Evolutionary conservation across 2,329 filamentous ascomycete species (phyloP), one percentile per base, ranked within the genome.

Genomic region (Mycosphaerella arachidis): DNA sequence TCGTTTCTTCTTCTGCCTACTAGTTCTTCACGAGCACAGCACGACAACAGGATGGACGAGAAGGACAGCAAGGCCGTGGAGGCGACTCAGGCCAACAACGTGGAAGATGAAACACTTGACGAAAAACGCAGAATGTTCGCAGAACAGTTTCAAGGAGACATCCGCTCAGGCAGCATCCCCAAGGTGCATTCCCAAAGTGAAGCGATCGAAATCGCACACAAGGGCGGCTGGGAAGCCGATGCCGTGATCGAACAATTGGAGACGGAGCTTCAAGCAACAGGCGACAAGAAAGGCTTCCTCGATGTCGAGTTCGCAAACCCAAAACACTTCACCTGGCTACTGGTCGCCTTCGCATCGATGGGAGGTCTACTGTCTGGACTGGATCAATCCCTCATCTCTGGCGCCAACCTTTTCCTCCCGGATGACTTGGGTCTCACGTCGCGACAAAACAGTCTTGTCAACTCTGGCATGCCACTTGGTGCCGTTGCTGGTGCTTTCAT

Each of bases 321-420:
- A 0, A 82, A 78, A 56, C 74, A 85, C 68, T 91, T 89, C 71
- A 90, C 87, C 29, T 88, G 82, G 77, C 74, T 88, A 16, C 79
- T 89, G 13, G 86, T 89, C 48, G 84, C 81, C 1, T 90, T 90
- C 66, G 87, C 87, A n/a, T 88, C 85, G 16, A 88, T 90, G 85
- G 87, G 88, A 53, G 88, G 88, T 70, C 76, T 91, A 24, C 81
- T 90, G 0, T 89, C 86, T 1, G 88, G 88, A 61, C 79, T 91
- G 20, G 88, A 91, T 69, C 88, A 91, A 74, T 88, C 84, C 50
- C 77, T 90, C 58, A 91, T 91, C 67, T 86, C 83, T 12, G 88
- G 88, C 55, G 88, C 88, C 53, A 87, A 88, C 68, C 77, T 90
- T 4, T 87, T 83, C 70, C 77, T 90, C 48, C 88, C 87, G 2